Conservation (phyloP, 2,329 filamentous ascomycete genomes). For the Sordariomycetes sp. region DNA sequence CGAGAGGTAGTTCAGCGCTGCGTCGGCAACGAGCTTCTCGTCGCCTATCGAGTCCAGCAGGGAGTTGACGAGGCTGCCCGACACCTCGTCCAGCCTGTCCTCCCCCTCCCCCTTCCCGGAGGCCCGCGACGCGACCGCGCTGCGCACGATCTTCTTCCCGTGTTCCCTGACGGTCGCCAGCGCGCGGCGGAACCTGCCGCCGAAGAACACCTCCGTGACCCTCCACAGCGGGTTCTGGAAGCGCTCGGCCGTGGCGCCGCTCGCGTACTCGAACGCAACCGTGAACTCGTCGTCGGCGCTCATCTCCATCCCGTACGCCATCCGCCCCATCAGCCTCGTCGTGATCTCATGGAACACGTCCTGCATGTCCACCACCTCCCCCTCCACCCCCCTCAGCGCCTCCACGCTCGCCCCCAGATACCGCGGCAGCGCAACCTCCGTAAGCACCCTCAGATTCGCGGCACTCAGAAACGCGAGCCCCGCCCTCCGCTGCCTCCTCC, state of each 20-base stretch:
- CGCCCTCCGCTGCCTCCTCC: constrained; percentile 52
- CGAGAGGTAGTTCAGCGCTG: constrained; percentile 56
- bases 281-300: constrained; percentile 50
- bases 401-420: constrained; percentile 34
- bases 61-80: constrained; percentile 49
- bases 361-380: constrained; percentile 38
- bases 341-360: constrained; percentile 53
- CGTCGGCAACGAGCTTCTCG: constrained; percentile 47
- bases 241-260: constrained; percentile 45
- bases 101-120: neutral
- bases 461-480: constrained; percentile 48
- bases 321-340: constrained; percentile 54
- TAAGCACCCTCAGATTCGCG: constrained; percentile 45
- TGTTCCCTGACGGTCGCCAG: constrained; percentile 40
- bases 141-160: constrained; percentile 45
- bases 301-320: constrained; percentile 62
- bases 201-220: constrained; percentile 43
- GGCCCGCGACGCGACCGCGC: constrained; percentile 32
- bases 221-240: constrained; percentile 58
- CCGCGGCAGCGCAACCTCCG: constrained; percentile 43
- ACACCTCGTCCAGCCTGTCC: constrained; percentile 20
- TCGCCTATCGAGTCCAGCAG: constrained; percentile 45
- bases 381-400: constrained; percentile 7
- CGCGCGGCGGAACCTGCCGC: constrained; percentile 34
- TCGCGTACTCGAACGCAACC: constrained; percentile 50